A percentile compares a stretch with the other conserved stretches of the same genome.
Conservation (phyloP, 1,284 basidiomycete genomes). For the Cystobasidium sp. region DNA sequence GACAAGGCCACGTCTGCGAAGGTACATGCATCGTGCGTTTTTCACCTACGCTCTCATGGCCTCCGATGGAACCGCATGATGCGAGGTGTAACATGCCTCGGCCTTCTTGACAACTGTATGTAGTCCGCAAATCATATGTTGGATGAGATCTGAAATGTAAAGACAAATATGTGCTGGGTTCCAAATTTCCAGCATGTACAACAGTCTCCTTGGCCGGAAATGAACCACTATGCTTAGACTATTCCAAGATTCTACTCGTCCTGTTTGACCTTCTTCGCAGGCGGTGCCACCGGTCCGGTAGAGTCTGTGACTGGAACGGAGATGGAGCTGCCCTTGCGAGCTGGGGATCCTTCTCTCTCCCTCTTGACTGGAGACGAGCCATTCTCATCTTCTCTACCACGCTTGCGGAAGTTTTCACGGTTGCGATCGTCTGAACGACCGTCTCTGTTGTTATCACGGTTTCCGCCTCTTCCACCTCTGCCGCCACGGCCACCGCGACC, state of each 20-base stretch:
- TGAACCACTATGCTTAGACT: background rate
- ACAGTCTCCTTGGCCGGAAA: background rate
- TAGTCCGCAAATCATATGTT: too few species aligned
- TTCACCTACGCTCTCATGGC: too few species aligned
- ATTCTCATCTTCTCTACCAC: slow-evolving; percentile 28
- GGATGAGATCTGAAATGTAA: too few species aligned
- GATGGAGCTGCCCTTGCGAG: slow-evolving; percentile 33
- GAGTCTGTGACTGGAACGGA: slow-evolving; percentile 19
- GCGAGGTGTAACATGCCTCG: too few species aligned
- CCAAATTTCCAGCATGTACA: background rate
- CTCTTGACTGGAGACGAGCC: slow-evolving; percentile 11
- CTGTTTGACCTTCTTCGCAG: slow-evolving; percentile 41
- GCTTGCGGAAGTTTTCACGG: slow-evolving; percentile 21
- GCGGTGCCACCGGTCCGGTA: slow-evolving; percentile 22
- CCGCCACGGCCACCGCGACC: slow-evolving; percentile 52
- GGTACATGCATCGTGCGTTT: too few species aligned
- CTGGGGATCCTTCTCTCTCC: slow-evolving; percentile 1
- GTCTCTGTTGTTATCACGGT: slow-evolving; percentile 45
- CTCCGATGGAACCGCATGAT: too few species aligned
- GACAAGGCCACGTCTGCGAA: too few species aligned
- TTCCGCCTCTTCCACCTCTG: slow-evolving; percentile 54
- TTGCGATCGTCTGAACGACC: slow-evolving; percentile 8
- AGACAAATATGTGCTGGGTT: too few species aligned
- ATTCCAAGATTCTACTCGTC: slow-evolving; percentile 6
- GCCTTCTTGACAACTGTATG: too few species aligned